Conservation (phyloP, 2,329 filamentous ascomycete species). For the Corinectria fuckeliana region DNA sequence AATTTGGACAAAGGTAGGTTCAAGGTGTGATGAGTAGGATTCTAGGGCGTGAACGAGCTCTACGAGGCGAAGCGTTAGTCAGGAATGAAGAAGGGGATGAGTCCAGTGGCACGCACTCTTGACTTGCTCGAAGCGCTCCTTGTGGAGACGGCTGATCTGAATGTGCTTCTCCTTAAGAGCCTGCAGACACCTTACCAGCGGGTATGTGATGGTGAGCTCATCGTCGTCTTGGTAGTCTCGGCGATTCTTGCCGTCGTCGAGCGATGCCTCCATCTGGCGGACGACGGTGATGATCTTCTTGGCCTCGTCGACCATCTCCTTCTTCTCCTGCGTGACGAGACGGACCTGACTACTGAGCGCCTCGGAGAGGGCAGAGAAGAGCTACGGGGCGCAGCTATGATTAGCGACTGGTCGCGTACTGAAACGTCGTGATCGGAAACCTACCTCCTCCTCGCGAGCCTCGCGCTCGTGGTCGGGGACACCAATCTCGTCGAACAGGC, state of each 20-base stretch:
- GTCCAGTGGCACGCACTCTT: constrained; percentile 68
- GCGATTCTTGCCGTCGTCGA: constrained; percentile 75
- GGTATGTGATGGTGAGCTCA: constrained; percentile 79
- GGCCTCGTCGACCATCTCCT: constrained; percentile 87
- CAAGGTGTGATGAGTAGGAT: constrained; percentile 95
- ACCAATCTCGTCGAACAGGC: constrained; percentile 96
- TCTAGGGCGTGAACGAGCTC: constrained; percentile 93
- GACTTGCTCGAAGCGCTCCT: constrained; percentile 93
- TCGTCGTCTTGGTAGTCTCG: constrained; percentile 71
- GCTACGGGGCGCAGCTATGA: constrained; percentile 54
- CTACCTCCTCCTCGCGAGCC: constrained; percentile 84
- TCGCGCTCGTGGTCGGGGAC: constrained; percentile 94
- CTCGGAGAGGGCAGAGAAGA: constrained; percentile 90
- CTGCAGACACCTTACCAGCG: constrained; percentile 80
- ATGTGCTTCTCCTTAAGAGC: constrained; percentile 84
- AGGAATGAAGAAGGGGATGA: background rate
- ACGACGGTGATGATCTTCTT: constrained; percentile 84
- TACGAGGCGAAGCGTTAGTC: constrained; percentile 45
- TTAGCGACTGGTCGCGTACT: constrained; percentile 12
- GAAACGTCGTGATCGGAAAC: constrained; percentile 30
- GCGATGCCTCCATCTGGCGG: constrained; percentile 89
- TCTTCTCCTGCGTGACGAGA: constrained; percentile 85
- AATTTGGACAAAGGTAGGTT: constrained; percentile 85
- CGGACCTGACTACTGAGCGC: constrained; percentile 90
- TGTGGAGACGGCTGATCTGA: constrained; percentile 81